A percentile compares a stretch with the other conserved stretches of the same genome.
Evolutionary conservation across 192 early-diverging fungal species (phyloP).

Genomic region (Backusella parvicylindrica): DNA sequence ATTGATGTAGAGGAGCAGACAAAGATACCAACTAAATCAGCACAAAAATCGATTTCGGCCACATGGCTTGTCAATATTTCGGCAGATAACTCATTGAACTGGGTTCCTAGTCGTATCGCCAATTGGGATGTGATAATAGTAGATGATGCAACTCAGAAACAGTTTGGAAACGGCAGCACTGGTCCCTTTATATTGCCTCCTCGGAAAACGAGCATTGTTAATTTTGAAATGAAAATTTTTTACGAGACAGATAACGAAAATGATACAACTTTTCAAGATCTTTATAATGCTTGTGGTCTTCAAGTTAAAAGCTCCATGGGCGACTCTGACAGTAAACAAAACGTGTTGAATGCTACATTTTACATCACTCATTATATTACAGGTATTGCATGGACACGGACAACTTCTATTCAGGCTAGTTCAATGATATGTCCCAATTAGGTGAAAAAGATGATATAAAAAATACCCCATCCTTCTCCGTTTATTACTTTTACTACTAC

Average conservation of each 20-base stretch:
- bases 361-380: conserved; percentile 9
- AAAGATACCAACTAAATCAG: neutral
- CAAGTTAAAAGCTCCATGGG: conserved; percentile 3
- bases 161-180: conserved; percentile 17
- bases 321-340: neutral
- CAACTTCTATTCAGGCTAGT: neutral
- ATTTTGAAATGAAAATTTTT: conserved; percentile 2
- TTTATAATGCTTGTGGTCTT: conserved; percentile 23
- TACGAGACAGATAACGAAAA: conserved; percentile 12
- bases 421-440: neutral
- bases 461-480: neutral
- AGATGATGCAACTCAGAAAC: conserved; percentile 10
- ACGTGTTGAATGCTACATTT: neutral
- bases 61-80: conserved; percentile 26
- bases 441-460: neutral
- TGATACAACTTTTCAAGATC: conserved; percentile 21
- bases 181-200: conserved; percentile 9
- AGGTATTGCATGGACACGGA: neutral
- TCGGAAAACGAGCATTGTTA: neutral
- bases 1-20: neutral
- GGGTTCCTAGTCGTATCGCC: conserved; percentile 22
- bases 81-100: conserved; percentile 21
- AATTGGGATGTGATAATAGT: conserved; percentile 11
- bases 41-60: conserved; percentile 3
- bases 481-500: neutral